Conservation (phyloP, 352 stramenopile genomes). For the Globisporangium uncinulatum region DNA sequence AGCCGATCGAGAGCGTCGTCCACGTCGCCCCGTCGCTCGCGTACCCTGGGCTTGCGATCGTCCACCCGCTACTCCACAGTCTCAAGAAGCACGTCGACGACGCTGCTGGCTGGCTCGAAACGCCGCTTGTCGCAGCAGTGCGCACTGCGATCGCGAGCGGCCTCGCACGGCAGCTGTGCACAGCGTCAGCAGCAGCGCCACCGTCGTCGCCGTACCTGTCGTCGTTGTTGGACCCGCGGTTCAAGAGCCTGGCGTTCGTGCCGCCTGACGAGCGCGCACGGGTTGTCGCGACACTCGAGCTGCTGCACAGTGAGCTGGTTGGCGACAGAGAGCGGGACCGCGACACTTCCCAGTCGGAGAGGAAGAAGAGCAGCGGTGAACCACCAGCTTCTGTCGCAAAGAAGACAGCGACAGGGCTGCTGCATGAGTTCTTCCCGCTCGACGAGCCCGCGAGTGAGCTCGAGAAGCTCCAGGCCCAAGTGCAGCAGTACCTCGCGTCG, state of each 20-base stretch:
- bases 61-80: constrained; percentile 61
- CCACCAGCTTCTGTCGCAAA: constrained; percentile 3
- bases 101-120: constrained; percentile 34
- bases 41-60: constrained; percentile 68
- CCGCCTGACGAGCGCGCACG: too few species aligned
- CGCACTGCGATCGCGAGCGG: constrained; percentile 45
- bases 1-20: constrained; percentile 46
- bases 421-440: constrained; percentile 62
- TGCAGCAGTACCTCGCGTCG: constrained; percentile 62
- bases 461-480: constrained; percentile 41
- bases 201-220: constrained; percentile 48
- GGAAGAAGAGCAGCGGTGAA: too few species aligned
- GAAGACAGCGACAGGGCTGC: constrained; percentile 25
- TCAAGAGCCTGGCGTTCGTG: constrained; percentile 41
- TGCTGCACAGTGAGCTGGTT: constrained; percentile 39
- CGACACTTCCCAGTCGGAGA: too few species aligned
- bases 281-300: not conserved
- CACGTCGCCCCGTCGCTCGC: constrained; percentile 48
- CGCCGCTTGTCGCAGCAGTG: constrained; percentile 52
- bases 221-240: constrained; percentile 64
- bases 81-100: constrained; percentile 54
- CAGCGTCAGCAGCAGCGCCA: constrained; percentile 26
- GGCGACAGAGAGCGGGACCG: constrained; percentile 9
- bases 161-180: constrained; percentile 50
- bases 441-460: constrained; percentile 45